Evolutionary conservation across 179 eudicot genomes (phyloP), one percentile per base, ranked within the genome.

Genomic region (Pouteria campechiana): DNA sequence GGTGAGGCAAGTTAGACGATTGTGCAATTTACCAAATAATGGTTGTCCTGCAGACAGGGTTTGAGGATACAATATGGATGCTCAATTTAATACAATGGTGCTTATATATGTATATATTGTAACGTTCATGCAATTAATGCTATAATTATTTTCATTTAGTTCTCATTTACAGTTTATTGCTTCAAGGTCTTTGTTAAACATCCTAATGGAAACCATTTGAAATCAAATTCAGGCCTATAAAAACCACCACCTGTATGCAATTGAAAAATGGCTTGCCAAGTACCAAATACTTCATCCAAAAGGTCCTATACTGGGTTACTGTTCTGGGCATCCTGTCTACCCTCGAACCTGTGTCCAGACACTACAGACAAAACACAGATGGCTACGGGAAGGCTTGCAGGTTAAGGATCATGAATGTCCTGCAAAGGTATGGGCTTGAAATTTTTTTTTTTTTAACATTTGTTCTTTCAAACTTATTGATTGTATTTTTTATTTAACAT

Each of bases 221-320:
- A n/a, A n/a, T n/a, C n/a, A 35, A 27, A 32, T 60, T 47, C 76
- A 89, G 97, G 97, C 95, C 3, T 89, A 89, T 52, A 81, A 71
- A 72, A 81, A 20, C 57, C 97, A 89, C 62, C 78, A 64, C 32
- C 60, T 89, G 48, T 89, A 89, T 70, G 93, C 72, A 31, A 76
- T 89, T 57, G 97, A 78, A 63, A 89, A 72, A 79, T 85, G 97
- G 97, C 79, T 89, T 52, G 72, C 82, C 37, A 89, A 81, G 67
- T 78, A 81, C 47, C 81, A 89, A 61, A 81, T 68, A 48, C 58
- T 89, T 43, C 72, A 89, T 41, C 97, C 97, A 6, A 89, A 72
- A 65, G 89, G 93, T 17, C 95, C 97, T 18, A 37, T 89, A 33
- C 72, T 85, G 42, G 95, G 97, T 44, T 78, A 73, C 54, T 78